Evolutionary conservation across 1,284 basidiomycete species (phyloP).

Genomic region (Tilletiaria anomala): DNA sequence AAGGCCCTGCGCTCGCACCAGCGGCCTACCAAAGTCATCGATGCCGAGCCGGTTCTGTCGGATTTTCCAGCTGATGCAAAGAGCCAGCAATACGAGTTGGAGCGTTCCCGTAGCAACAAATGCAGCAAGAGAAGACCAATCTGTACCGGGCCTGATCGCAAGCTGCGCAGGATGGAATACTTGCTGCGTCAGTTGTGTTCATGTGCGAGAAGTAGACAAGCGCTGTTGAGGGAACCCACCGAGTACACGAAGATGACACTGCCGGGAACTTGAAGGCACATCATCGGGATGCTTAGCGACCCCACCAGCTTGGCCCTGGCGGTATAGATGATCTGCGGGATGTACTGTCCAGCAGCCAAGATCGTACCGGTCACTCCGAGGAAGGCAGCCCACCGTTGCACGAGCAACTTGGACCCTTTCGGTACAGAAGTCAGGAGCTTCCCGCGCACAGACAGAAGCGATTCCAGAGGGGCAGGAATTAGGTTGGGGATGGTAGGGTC

Average conservation of each 20-base stretch:
- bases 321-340: slow-evolving; percentile 71
- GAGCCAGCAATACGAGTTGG: slow-evolving; percentile 61
- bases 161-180: too few species aligned
- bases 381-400: slow-evolving; percentile 65
- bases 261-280: slow-evolving; percentile 87
- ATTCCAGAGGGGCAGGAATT: slow-evolving; percentile 39
- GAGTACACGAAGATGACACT: slow-evolving; percentile 73
- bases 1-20: slow-evolving; percentile 32
- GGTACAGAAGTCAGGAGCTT: too few species aligned
- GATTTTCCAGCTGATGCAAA: slow-evolving; percentile 40
- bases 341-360: slow-evolving; percentile 69
- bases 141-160: slow-evolving; percentile 28
- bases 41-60: slow-evolving; percentile 58
- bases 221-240: slow-evolving; percentile 46
- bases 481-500: slow-evolving; percentile 47
- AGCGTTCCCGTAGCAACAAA: slow-evolving; percentile 73
- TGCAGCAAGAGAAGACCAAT: slow-evolving; percentile 38
- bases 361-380: slow-evolving; percentile 67
- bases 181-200: too few species aligned
- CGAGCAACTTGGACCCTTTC: slow-evolving; percentile 38
- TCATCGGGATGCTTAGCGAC: slow-evolving; percentile 80
- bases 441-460: too few species aligned
- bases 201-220: too few species aligned
- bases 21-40: slow-evolving; percentile 75
- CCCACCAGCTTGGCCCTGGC: slow-evolving; percentile 67